Conservation (phyloP, 805 yeast species). For the Scheffersomyces stipitis region DNA sequence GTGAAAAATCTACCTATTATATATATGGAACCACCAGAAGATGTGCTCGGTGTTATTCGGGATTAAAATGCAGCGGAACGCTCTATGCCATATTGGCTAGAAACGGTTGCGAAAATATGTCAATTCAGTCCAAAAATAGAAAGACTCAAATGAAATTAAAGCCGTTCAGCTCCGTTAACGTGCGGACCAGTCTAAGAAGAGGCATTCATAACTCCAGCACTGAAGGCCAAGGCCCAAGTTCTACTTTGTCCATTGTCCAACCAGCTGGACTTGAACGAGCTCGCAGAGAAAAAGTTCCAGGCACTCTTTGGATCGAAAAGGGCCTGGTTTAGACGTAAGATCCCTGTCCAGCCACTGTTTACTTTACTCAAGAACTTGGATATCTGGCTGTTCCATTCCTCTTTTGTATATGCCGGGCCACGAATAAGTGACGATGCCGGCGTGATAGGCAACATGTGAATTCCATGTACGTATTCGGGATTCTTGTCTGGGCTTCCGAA, state of each 20-base stretch:
- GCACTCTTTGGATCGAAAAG: slow-evolving; percentile 2
- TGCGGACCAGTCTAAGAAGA: background rate
- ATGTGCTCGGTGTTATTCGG: too few relatives aligned
- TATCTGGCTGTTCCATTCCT: slow-evolving; percentile 1
- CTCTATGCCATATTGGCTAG: too few relatives aligned
- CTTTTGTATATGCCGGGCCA: slow-evolving; percentile 39
- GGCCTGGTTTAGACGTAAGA: slow-evolving; percentile 4
- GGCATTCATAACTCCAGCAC: slow-evolving; percentile 3
- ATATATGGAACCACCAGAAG: too few relatives aligned
- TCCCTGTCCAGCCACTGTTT: slow-evolving; percentile 4
- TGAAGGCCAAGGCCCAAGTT: slow-evolving; percentile 4
- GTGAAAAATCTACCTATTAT: too few relatives aligned
- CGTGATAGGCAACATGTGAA: slow-evolving; percentile 74
- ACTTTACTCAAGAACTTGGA: background rate
- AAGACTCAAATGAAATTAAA: too few relatives aligned
- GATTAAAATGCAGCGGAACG: too few relatives aligned
- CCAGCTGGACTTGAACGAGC: background rate
- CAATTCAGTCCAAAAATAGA: too few relatives aligned
- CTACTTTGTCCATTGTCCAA: slow-evolving; percentile 4
- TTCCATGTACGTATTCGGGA: slow-evolving; percentile 69
- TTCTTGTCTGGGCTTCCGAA: slow-evolving; percentile 49
- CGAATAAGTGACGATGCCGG: slow-evolving; percentile 61
- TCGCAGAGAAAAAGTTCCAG: slow-evolving; percentile 1
- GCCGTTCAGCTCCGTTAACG: too few relatives aligned
- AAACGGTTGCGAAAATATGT: too few relatives aligned